Evolutionary conservation across 2,329 filamentous ascomycete genomes (phyloP).

Genomic region (Whalleya microplaca): DNA sequence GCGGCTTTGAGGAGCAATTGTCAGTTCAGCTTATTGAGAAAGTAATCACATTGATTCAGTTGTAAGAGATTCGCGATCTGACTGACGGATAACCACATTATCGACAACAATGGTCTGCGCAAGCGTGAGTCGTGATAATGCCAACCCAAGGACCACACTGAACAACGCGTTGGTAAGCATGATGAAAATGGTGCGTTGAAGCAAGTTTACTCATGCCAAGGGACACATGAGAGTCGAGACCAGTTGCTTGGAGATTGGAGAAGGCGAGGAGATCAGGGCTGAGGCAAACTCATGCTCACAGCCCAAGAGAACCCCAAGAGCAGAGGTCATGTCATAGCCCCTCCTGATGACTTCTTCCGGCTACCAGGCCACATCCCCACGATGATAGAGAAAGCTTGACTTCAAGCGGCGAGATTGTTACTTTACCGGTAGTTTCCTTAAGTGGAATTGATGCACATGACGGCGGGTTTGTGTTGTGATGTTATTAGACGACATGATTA

Average conservation of each 20-base stretch:
- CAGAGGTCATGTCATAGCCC: background rate
- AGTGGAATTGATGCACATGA: slow-evolving; percentile 14
- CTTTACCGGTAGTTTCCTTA: slow-evolving; percentile 17
- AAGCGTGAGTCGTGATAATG: slow-evolving; percentile 13
- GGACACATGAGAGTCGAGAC: slow-evolving; percentile 2
- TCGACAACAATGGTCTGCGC: slow-evolving; percentile 34
- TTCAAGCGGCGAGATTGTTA: slow-evolving; percentile 20
- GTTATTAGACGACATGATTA: slow-evolving; percentile 32
- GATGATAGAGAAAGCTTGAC: slow-evolving; percentile 17
- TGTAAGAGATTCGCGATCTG: slow-evolving; percentile 14
- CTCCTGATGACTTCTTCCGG: slow-evolving; percentile 14
- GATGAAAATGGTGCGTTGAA: slow-evolving; percentile 13
- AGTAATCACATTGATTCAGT: background rate
- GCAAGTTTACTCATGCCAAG: slow-evolving; percentile 8
- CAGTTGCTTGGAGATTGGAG: background rate
- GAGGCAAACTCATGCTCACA: slow-evolving; percentile 3
- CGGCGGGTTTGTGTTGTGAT: slow-evolving; percentile 15
- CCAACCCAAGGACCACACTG: slow-evolving; percentile 20
- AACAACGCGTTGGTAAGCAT: slow-evolving; percentile 25
- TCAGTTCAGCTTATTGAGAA: slow-evolving; percentile 21
- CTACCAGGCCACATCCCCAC: slow-evolving; percentile 8
- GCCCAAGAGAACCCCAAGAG: slow-evolving; percentile 8
- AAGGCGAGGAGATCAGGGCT: background rate
- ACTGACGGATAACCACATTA: slow-evolving; percentile 34
- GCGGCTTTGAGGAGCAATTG: slow-evolving; percentile 25